Evolutionary conservation across 1,284 basidiomycete species (phyloP).

Genomic region (Vanrija sp.): DNA sequence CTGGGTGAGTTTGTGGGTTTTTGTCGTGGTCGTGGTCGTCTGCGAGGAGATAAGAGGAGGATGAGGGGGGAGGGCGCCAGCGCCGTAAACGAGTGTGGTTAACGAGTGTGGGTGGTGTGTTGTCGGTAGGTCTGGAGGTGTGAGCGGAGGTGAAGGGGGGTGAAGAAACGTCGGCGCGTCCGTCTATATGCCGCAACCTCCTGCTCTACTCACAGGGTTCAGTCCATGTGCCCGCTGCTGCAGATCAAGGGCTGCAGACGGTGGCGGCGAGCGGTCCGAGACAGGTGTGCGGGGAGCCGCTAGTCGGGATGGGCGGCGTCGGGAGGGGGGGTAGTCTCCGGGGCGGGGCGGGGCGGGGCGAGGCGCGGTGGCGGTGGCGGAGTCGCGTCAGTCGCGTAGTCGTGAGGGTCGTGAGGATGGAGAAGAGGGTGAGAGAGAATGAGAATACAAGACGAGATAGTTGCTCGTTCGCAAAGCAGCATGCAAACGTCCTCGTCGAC

Average conservation of each 20-base stretch:
- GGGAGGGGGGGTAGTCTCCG: too few relatives aligned
- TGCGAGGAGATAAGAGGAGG: neutral
- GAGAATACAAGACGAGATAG: neutral
- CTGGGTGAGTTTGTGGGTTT: neutral
- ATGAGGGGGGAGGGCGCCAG: neutral
- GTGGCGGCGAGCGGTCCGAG: too few relatives aligned
- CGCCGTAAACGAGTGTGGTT: neutral
- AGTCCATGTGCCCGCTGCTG: too few relatives aligned
- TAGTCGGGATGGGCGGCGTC: too few relatives aligned
- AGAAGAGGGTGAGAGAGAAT: neutral
- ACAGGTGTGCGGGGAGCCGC: too few relatives aligned
- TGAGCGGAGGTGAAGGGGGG: too few relatives aligned
- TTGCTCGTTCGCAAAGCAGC: too few relatives aligned
- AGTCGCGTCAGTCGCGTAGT: neutral
- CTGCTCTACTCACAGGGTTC: too few relatives aligned
- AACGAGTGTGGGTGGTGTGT: neutral
- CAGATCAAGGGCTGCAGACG: neutral
- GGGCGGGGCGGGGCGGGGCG: neutral
- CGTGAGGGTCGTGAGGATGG: neutral
- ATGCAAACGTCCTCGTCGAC: too few relatives aligned
- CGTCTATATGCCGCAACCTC: too few relatives aligned
- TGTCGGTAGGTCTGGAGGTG: too few relatives aligned
- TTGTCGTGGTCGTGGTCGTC: neutral
- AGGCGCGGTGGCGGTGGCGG: neutral
- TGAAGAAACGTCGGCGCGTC: too few relatives aligned